These are phyloP conservation scores for Brassica carinata DNA, from an alignment of 345 rosid species.

Conservation along the genomic window DNA sequence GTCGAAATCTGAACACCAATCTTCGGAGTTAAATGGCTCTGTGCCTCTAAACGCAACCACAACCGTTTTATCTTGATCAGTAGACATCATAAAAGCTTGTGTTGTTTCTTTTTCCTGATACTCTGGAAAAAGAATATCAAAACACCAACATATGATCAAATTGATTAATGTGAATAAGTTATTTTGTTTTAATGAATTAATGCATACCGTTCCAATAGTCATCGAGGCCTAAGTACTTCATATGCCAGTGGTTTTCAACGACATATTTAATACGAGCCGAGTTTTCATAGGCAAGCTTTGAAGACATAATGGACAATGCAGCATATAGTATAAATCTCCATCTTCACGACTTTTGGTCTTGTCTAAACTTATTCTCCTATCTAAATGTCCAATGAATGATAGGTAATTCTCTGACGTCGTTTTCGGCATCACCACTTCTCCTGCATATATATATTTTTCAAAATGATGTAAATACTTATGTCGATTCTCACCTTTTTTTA, in stretches of 20 bases:
- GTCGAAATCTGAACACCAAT: slow-evolving; percentile 74
- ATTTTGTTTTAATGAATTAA: not conserved
- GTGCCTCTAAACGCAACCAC: slow-evolving; percentile 76
- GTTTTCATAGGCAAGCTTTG: slow-evolving; percentile 72
- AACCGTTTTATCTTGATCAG: slow-evolving; percentile 46
- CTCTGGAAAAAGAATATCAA: slow-evolving; percentile 38
- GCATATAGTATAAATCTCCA: slow-evolving; percentile 46
- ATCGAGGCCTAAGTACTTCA: slow-evolving; percentile 57
- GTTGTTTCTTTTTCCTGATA: slow-evolving; percentile 63
- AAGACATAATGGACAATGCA: slow-evolving; percentile 64
- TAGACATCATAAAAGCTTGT: slow-evolving; percentile 55
- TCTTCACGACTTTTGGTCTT: slow-evolving; percentile 44
- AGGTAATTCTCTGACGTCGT: slow-evolving; percentile 45
- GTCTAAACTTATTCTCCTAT: slow-evolving; percentile 55
- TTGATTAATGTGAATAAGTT: not conserved
- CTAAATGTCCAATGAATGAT: slow-evolving; percentile 52
- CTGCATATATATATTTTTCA: slow-evolving; percentile 38
- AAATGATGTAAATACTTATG: not conserved
- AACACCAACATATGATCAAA: not conserved
- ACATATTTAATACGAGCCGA: slow-evolving; percentile 45
- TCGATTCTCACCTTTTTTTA: not conserved
- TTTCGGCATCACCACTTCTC: slow-evolving; percentile 50
- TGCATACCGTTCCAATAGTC: slow-evolving; percentile 73
- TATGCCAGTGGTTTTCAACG: slow-evolving; percentile 62
- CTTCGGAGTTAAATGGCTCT: slow-evolving; percentile 61